Conservation (phyloP, 163 green algal genomes). For the Scenedesmus sp. region DNA sequence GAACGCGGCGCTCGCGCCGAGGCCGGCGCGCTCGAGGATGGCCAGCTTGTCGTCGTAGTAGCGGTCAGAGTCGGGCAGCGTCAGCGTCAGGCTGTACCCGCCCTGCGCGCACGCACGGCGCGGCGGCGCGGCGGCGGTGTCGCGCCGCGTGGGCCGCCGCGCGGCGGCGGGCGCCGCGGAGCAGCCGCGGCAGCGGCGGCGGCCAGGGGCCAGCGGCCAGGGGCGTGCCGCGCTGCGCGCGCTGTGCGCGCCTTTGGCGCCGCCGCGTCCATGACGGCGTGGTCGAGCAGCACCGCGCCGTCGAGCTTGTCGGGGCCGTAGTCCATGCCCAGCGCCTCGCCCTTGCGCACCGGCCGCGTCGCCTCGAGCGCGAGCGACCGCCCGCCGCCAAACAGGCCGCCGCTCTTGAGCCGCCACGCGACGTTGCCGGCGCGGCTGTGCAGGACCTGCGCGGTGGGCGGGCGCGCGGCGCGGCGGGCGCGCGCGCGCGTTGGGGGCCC, state of each 20-base stretch:
- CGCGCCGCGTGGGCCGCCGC: too few relatives aligned
- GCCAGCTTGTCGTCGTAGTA: slow-evolving; percentile 88
- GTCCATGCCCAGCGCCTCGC: slow-evolving; percentile 73
- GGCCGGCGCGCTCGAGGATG: slow-evolving; percentile 76
- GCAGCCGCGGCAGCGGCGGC: too few relatives aligned
- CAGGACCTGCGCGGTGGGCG: slow-evolving; percentile 50
- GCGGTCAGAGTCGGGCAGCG: slow-evolving; percentile 67
- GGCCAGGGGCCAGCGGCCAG: too few relatives aligned
- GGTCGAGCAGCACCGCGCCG: slow-evolving; percentile 72
- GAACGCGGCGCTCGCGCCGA: slow-evolving; percentile 61
- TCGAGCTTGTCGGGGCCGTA: slow-evolving; percentile 74
- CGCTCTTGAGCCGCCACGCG: slow-evolving; percentile 57
- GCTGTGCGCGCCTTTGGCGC: slow-evolving; percentile 49
- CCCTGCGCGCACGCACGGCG: slow-evolving; percentile 51
- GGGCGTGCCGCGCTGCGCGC: neutral
- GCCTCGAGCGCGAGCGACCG: slow-evolving; percentile 67
- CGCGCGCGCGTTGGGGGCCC: too few relatives aligned
- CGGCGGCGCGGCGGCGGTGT: too few relatives aligned
- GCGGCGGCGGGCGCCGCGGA: too few relatives aligned
- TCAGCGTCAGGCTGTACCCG: slow-evolving; percentile 77
- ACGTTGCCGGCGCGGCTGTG: slow-evolving; percentile 54
- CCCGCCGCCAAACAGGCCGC: slow-evolving; percentile 67
- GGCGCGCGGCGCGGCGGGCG: too few relatives aligned
- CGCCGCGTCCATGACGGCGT: slow-evolving; percentile 72
- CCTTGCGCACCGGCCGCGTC: slow-evolving; percentile 58